Base-by-base conservation (phyloP, 1,284 basidiomycete genomes). In the Leccinum solheimii region DNA sequence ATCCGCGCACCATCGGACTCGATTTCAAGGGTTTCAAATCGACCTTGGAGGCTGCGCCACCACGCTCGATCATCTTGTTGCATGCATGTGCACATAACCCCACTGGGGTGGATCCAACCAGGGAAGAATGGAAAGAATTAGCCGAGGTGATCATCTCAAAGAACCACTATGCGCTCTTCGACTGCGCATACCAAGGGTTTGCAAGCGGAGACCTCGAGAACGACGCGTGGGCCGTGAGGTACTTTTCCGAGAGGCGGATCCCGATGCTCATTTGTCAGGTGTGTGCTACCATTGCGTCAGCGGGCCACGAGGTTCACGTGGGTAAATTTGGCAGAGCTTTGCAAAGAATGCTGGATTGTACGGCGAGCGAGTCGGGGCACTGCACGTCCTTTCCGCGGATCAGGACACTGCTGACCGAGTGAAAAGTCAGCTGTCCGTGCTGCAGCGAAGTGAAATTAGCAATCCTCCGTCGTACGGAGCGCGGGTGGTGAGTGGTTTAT, bases 81-180 rank as follows among this genome's bases (percentile, higher is more conserved):
- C 94, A 97, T 72, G 93, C 94, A 8, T 96, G 95, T 75, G 97
- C 97, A 48, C 96, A 97, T 76, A 96, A 97, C 72, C 97, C 97
- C 4, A 98, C 96, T 0, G 95, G 97, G 3, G 94, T 97, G 8
- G 97, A 99, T 77, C 93, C 96, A 34, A 96, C 93, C 27, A 77
- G 79, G 56, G 91, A 92, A 65, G 92, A 99, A 74, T 99, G 97
- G 97, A 81, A 86, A 66, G 76, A 84, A 65, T 86, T 98, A 68
- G 91, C 90, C 56, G 83, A 90, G 51, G 80, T 90, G 57, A 88
- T 98, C 75, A 74, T 88, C 51, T 77, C 82, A 58, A 92, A 91
- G 78, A 81, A 84, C 19, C 95, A 96, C 76, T 96, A 88, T 76
- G 91, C 91, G 52, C 96, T 97, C 80, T 95, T 98, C 76, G 96